Base-by-base conservation (phyloP, 2,329 filamentous ascomycete genomes). In the Mycosphaerella sp. region DNA sequence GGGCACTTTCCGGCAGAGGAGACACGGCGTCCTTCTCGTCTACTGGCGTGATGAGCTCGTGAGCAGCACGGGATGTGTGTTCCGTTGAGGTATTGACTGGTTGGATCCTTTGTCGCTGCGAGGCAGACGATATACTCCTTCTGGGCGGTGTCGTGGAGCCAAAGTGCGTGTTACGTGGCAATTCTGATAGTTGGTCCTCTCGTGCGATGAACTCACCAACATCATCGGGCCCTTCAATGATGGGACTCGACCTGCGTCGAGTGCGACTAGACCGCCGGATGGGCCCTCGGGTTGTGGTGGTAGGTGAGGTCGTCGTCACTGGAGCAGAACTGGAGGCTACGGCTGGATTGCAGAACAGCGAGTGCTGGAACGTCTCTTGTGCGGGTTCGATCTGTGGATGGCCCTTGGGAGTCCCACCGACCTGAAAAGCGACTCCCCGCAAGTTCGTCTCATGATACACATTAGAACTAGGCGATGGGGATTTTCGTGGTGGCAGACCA, bases 391-490 rank as follows among this genome's bases (percentile, higher is more conserved):
- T 49, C 25, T 48, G 49, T 12, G 57, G 48, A 36, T 42, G 45
- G 16, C 34, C 41, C 10, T 40, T 49, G 17, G 51, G 48, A 12
- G 50, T 46, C 6, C 55, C 45, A 8, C 57, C 55, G 41, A 65
- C 57, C 41, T 63, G 62, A 30, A 65, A 56, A 8, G 63, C 59
- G 16, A 66, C 57, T 27, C 63, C 62, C 52, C 57, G 59, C n/a
- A 65, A 50, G 32, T 59, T 59, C 37, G 58, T 21, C 41, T 59
- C 52, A 45, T 49, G 48, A 21, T 52, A 37, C 13, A 43, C 37
- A 27, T 49, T 47, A n/a, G n/a, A n/a, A n/a, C n/a, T n/a, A 8
- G 50, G 41, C 12, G 25, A 59, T 21, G 40, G 56, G 56, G 14
- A 45, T 27, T 34, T 53, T 53, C n/a, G 30, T 10, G 52, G 52